phyloP scores from a whole-genome alignment of 2,329 filamentous ascomycete species.

The Claviceps quebecensis region DNA sequence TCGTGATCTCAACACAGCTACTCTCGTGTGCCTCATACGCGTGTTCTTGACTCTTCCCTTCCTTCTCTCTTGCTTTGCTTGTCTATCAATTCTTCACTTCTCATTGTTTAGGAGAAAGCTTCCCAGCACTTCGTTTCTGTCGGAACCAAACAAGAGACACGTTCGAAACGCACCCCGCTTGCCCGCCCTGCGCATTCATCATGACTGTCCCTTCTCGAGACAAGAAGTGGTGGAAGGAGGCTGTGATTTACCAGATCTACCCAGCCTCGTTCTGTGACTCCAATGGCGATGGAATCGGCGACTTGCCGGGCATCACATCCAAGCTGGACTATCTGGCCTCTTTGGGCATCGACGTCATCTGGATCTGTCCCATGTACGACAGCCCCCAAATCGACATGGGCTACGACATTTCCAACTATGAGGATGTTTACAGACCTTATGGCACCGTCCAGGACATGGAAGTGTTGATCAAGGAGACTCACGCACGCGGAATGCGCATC shows the following conservation, averaged over 20 bases:
- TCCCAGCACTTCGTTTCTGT: no score
- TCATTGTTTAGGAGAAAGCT: no score
- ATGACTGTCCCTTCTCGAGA: constrained; percentile 13
- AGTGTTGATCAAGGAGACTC: constrained; percentile 42
- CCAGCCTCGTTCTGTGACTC: constrained; percentile 43
- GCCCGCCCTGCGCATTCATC: background rate
- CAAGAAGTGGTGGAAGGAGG: constrained; percentile 41
- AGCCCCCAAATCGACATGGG: constrained; percentile 55
- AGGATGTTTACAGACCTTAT: constrained; percentile 49
- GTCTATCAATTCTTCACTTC: no score
- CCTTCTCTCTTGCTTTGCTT: background rate
- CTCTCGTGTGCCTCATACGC: background rate
- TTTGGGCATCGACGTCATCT: constrained; percentile 50
- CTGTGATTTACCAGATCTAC: constrained; percentile 45
- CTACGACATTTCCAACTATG: constrained; percentile 57
- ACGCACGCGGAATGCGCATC: constrained; percentile 51
- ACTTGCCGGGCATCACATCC: constrained; percentile 47
- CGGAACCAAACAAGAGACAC: background rate
- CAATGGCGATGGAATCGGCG: constrained; percentile 45
- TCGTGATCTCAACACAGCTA: background rate
- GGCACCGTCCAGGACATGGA: constrained; percentile 55
- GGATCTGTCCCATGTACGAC: constrained; percentile 53
- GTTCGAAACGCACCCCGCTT: no score
- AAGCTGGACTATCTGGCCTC: constrained; percentile 47
- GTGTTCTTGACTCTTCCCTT: background rate